Conservation (phyloP, 2,329 filamentous ascomycete genomes). For the Sarocladium strictum region DNA sequence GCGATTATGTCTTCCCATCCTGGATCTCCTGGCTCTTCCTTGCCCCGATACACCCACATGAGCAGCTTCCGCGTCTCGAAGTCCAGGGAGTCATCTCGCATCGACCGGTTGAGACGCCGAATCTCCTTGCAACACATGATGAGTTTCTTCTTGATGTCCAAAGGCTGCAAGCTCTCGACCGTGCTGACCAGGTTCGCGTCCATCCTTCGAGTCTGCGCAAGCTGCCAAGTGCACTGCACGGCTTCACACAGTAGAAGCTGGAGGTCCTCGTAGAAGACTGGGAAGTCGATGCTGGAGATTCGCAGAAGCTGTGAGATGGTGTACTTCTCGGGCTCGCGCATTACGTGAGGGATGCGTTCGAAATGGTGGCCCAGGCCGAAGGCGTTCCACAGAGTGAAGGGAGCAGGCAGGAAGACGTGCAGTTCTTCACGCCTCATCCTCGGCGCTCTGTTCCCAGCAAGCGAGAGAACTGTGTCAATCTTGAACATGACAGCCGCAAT, state of each 20-base stretch:
- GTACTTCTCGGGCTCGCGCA: conserved; percentile 22
- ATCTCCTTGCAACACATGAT: conserved; percentile 21
- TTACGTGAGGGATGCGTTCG: conserved; percentile 24
- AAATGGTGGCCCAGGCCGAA: conserved; percentile 31
- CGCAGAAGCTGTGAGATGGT: conserved; percentile 24
- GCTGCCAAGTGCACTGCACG: conserved; percentile 24
- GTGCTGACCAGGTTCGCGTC: conserved; percentile 14
- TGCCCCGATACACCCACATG: conserved; percentile 21
- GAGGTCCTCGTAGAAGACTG: conserved; percentile 25
- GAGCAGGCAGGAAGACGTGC: conserved; percentile 25
- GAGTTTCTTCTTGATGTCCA: conserved; percentile 18
- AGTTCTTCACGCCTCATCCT: conserved; percentile 30
- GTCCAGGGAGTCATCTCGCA: conserved; percentile 7
- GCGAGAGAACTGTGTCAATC: conserved; percentile 31
- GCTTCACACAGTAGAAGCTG: conserved; percentile 25
- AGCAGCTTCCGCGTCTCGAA: conserved; percentile 13
- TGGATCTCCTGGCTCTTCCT: conserved; percentile 19
- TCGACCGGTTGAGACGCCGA: conserved; percentile 15
- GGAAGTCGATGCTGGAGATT: conserved; percentile 20
- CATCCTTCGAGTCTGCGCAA: conserved; percentile 19
- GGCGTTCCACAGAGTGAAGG: conserved; percentile 30
- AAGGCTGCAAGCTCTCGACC: conserved; percentile 10
- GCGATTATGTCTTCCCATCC: conserved; percentile 19
- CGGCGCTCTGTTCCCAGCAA: conserved; percentile 24
- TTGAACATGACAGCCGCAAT: conserved; percentile 29